Conservation (phyloP, 2,329 filamentous ascomycete species). For the Corinectria fuckeliana region DNA sequence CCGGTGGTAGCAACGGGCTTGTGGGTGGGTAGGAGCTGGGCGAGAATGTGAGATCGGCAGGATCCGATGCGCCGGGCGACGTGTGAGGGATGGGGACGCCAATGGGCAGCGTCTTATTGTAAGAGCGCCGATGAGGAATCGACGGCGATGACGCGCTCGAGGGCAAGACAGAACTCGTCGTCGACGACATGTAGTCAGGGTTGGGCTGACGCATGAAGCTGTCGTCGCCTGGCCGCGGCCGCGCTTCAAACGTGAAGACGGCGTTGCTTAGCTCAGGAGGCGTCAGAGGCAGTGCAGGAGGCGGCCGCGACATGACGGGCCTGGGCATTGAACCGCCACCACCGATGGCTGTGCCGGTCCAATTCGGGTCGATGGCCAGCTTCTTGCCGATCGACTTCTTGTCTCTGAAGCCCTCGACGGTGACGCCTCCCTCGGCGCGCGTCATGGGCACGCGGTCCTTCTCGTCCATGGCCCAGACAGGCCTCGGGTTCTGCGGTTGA, state of each 20-base stretch:
- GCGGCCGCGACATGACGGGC: slow-evolving; percentile 46
- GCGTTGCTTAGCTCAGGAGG: slow-evolving; percentile 53
- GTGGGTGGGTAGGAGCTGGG: slow-evolving; percentile 59
- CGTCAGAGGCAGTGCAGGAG: slow-evolving; percentile 57
- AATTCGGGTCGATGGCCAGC: slow-evolving; percentile 36
- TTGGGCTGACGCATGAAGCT: slow-evolving; percentile 57
- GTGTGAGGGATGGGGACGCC: slow-evolving; percentile 39
- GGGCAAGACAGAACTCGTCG: slow-evolving; percentile 37
- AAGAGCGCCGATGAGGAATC: slow-evolving; percentile 50
- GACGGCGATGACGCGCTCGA: slow-evolving; percentile 40
- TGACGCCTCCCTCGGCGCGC: slow-evolving; percentile 13
- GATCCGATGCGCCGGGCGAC: slow-evolving; percentile 31
- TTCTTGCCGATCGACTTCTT: slow-evolving; percentile 23
- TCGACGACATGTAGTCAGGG: slow-evolving; percentile 54
- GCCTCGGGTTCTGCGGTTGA: slow-evolving; percentile 24
- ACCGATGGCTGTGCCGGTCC: slow-evolving; percentile 29
- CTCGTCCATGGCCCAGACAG: slow-evolving; percentile 37
- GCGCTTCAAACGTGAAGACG: slow-evolving; percentile 52
- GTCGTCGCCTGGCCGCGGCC: slow-evolving; percentile 38
- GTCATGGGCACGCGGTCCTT: slow-evolving; percentile 26
- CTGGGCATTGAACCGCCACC: slow-evolving; percentile 37
- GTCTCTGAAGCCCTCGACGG: slow-evolving; percentile 12
- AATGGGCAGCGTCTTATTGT: slow-evolving; percentile 50
- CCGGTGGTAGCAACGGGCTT: slow-evolving; percentile 55
- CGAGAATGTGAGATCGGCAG: slow-evolving; percentile 45